Percentiles rank a stretch among this genome's conserved stretches.
Conservation (phyloP, 306 rosid genomes). For the Gastrolobium villosum region DNA sequence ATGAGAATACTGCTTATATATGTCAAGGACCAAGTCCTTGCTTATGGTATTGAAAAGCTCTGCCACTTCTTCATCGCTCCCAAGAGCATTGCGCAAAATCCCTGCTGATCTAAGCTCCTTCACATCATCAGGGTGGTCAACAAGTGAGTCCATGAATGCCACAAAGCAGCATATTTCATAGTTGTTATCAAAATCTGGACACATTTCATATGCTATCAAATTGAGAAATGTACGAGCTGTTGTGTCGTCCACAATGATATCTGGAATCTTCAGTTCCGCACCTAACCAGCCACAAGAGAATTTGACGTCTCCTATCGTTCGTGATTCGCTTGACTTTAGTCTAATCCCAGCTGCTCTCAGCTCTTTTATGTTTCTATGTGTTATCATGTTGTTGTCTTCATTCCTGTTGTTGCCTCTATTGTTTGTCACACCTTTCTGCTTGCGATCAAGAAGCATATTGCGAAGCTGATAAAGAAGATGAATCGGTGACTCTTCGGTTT, state of each 20-base stretch:
- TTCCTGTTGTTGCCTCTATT: too few relatives aligned
- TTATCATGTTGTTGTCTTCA: background rate
- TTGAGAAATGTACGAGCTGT: slow-evolving; percentile 32
- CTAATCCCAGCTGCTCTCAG: slow-evolving; percentile 26
- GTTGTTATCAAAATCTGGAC: slow-evolving; percentile 39
- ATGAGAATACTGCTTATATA: background rate
- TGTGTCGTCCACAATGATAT: background rate
- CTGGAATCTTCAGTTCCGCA: background rate
- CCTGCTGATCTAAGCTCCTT: too few relatives aligned
- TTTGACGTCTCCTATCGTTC: background rate
- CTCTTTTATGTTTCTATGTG: slow-evolving; percentile 31
- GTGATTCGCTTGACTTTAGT: background rate
- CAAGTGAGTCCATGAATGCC: slow-evolving; percentile 46
- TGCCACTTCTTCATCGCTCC: slow-evolving; percentile 51
- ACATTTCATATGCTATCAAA: too few relatives aligned
- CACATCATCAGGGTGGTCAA: slow-evolving; percentile 49
- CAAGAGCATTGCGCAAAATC: slow-evolving; percentile 42
- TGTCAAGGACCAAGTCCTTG: slow-evolving; percentile 41
- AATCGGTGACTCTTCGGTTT: too few relatives aligned
- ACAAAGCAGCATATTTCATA: slow-evolving; percentile 43
- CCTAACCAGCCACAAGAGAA: too few relatives aligned
- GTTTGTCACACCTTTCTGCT: too few relatives aligned
- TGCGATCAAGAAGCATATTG: too few relatives aligned
- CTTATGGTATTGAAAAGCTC: slow-evolving; percentile 28
- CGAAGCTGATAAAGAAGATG: too few relatives aligned